Evolutionary conservation across 1,284 basidiomycete genomes (phyloP).

Genomic region (Tilletia caries): DNA sequence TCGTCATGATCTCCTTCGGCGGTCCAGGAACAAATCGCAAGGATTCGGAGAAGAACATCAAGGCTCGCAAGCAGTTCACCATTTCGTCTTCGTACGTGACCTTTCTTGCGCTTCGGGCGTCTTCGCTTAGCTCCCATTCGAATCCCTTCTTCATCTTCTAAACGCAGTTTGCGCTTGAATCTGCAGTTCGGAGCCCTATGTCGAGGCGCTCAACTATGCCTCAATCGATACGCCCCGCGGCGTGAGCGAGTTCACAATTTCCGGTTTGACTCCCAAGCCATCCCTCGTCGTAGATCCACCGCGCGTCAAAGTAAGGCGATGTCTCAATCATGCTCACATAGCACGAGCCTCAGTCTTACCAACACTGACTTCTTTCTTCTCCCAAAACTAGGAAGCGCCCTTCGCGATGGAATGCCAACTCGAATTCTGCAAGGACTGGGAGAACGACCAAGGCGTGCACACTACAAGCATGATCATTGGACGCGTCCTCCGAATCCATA

Average conservation of each 20-base stretch:
- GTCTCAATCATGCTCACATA: background rate
- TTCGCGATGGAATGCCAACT: constrained; percentile 43
- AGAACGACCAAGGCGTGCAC: constrained; percentile 34
- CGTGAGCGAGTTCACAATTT: constrained; percentile 34
- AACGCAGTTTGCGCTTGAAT: background rate
- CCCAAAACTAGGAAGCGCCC: constrained; percentile 24
- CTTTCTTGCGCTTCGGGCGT: background rate
- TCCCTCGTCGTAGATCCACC: constrained; percentile 34
- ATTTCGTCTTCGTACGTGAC: constrained; percentile 24
- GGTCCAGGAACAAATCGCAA: constrained; percentile 31
- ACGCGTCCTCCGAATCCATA: constrained; percentile 31
- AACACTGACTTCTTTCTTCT: background rate
- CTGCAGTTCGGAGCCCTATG: constrained; percentile 33
- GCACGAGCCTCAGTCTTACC: no score
- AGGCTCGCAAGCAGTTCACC: constrained; percentile 30
- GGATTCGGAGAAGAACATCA: constrained; percentile 40
- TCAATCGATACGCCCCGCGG: constrained; percentile 36
- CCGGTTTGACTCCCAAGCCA: constrained; percentile 40
- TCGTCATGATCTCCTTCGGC: constrained; percentile 43
- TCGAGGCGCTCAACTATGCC: constrained; percentile 43
- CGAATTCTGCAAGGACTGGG: constrained; percentile 30
- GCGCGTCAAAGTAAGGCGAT: constrained; percentile 30
- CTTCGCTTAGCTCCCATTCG: background rate
- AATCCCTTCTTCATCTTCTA: background rate
- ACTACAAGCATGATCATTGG: constrained; percentile 40